Conservation (phyloP, 768 basidiomycete genomes). For the Mycena albidolilacea region DNA sequence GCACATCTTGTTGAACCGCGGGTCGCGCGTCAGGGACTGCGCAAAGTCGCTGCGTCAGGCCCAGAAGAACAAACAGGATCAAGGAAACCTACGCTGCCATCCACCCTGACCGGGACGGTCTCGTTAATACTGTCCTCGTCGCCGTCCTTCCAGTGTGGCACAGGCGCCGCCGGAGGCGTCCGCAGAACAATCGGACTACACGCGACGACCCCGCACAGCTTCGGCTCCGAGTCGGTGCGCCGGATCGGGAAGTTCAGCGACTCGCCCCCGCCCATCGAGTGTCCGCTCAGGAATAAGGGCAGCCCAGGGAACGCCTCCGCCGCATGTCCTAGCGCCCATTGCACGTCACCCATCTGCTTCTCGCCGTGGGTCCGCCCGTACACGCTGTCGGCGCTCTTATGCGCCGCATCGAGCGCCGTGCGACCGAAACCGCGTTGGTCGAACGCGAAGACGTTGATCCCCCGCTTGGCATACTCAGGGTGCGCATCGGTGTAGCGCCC, state of each 20-base stretch:
- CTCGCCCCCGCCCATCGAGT: background rate
- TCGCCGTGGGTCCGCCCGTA: background rate
- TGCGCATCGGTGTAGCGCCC: background rate
- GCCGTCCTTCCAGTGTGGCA: background rate
- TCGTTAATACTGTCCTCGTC: background rate
- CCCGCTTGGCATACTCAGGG: background rate
- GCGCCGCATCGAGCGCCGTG: background rate
- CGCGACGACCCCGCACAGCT: background rate
- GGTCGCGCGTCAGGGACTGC: background rate
- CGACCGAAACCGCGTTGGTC: background rate
- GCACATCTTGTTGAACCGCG: background rate
- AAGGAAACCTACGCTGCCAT: background rate
- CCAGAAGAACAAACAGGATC: background rate
- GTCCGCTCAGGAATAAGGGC: background rate
- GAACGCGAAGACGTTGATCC: background rate
- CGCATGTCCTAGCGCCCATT: background rate
- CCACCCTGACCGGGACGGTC: background rate
- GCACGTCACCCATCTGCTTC: background rate
- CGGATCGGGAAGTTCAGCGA: background rate
- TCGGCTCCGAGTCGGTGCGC: background rate
- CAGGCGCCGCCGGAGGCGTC: background rate
- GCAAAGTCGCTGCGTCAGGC: background rate
- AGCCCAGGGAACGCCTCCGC: background rate
- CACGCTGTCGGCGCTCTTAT: background rate
- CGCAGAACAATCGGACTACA: background rate